Conservation (phyloP, 352 stramenopile species). For the Phytophthora pinifolia region DNA sequence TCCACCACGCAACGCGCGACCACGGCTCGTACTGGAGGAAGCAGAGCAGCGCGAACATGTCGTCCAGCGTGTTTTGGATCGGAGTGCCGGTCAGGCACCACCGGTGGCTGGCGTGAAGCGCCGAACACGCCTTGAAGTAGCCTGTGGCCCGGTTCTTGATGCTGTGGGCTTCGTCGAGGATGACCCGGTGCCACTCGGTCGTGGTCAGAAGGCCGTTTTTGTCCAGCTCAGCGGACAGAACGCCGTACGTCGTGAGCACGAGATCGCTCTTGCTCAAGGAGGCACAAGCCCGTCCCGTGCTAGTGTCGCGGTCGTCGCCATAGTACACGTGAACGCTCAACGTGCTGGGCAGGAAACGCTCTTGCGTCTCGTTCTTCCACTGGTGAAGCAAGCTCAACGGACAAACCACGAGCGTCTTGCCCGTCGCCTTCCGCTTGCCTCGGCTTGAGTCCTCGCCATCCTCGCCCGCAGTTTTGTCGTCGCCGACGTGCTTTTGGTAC, state of each 20-base stretch:
- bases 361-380: slow-evolving; percentile 84
- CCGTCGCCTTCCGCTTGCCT: slow-evolving; percentile 8
- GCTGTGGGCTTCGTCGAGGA: slow-evolving; percentile 91
- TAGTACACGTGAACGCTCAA: slow-evolving; percentile 73
- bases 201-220: slow-evolving; percentile 43
- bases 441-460: slow-evolving; percentile 4
- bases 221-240: slow-evolving; percentile 70
- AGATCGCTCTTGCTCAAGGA: slow-evolving; percentile 55
- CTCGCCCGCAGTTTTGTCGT: slow-evolving; percentile 3
- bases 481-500: slow-evolving; percentile 51
- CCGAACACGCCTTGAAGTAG: slow-evolving; percentile 68
- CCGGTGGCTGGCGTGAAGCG: slow-evolving; percentile 57
- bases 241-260: slow-evolving; percentile 85
- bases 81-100: slow-evolving; percentile 92
- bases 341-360: slow-evolving; percentile 55
- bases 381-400: slow-evolving; percentile 88
- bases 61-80: slow-evolving; percentile 88
- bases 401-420: slow-evolving; percentile 83
- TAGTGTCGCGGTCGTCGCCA: slow-evolving; percentile 51
- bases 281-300: slow-evolving; percentile 4
- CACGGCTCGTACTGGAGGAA: slow-evolving; percentile 89
- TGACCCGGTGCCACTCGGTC: slow-evolving; percentile 79
- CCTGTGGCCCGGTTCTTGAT: slow-evolving; percentile 89
- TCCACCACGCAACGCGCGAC: slow-evolving; percentile 82
- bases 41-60: slow-evolving; percentile 84